Evolutionary conservation across 1,284 basidiomycete genomes (phyloP).

Genomic region (Ustilago bromivora): DNA sequence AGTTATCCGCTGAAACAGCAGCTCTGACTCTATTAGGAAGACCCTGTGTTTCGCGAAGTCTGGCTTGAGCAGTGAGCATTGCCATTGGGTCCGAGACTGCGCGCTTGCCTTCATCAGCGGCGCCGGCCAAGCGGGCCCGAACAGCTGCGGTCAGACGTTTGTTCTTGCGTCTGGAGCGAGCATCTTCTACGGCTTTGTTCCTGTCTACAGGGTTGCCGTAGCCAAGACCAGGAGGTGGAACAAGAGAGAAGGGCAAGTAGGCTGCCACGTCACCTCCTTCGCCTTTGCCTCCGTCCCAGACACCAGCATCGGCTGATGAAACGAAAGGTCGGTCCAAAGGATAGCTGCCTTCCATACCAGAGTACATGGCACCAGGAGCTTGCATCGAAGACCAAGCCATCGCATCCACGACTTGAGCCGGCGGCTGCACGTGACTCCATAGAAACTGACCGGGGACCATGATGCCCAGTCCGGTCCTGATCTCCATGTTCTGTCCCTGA

Average conservation of each 20-base stretch:
- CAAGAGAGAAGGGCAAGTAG: constrained; percentile 17
- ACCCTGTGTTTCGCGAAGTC: constrained; percentile 17
- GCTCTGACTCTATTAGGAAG: constrained; percentile 16
- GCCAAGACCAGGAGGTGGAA: constrained; percentile 11
- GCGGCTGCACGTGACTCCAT: constrained; percentile 5
- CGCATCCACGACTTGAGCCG: neutral
- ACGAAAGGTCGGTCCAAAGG: constrained; percentile 4
- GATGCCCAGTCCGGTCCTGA: constrained; percentile 15
- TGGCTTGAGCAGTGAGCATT: constrained; percentile 13
- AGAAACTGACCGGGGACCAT: constrained; percentile 8
- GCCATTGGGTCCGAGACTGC: constrained; percentile 41
- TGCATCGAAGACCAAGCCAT: constrained; percentile 4
- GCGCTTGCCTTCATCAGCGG: neutral
- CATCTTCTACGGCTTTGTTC: neutral
- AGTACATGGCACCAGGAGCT: constrained; percentile 7
- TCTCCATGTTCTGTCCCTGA: neutral
- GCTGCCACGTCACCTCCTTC: constrained; percentile 1
- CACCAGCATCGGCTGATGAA: neutral
- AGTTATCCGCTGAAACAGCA: constrained; percentile 41
- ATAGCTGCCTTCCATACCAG: constrained; percentile 13
- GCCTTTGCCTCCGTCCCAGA: constrained; percentile 4
- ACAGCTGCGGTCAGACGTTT: neutral
- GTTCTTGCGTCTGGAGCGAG: neutral
- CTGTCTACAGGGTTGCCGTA: neutral
- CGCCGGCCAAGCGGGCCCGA: constrained; percentile 17